Conservation (phyloP, 192 early-diverging fungal genomes). For the Radiomyces spectabilis region DNA sequence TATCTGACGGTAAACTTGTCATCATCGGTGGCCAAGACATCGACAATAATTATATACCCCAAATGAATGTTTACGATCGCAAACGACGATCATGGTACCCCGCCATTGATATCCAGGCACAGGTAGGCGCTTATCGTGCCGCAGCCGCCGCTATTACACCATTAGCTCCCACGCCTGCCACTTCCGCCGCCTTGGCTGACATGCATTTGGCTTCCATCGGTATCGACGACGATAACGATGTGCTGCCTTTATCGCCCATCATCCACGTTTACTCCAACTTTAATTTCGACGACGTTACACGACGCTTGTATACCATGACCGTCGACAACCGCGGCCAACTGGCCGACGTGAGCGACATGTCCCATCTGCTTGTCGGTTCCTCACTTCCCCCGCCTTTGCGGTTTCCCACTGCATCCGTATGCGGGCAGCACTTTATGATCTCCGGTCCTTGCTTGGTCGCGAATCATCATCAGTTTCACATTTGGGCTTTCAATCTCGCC, state of each 20-base stretch:
- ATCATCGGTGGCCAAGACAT: conserved; percentile 72
- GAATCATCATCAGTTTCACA: conserved; percentile 51
- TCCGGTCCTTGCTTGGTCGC: conserved; percentile 64
- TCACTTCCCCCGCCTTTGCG: conserved; percentile 61
- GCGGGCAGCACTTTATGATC: conserved; percentile 58
- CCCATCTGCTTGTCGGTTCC: conserved; percentile 48
- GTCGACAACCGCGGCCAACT: conserved; percentile 29
- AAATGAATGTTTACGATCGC: conserved; percentile 70
- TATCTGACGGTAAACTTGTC: conserved; percentile 53
- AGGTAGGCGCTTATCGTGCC: conserved; percentile 70
- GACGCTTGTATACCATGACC: conserved; percentile 57
- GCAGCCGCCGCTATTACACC: conserved; percentile 48
- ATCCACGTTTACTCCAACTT: conserved; percentile 81
- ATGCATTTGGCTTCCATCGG: conserved; percentile 31
- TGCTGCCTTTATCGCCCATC: too few relatives aligned
- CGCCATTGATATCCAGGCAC: conserved; percentile 54
- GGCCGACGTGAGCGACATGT: conserved; percentile 52
- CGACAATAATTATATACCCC: conserved; percentile 65
- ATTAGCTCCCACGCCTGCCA: not conserved
- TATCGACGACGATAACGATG: too few relatives aligned
- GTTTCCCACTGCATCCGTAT: conserved; percentile 60
- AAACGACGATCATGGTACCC: conserved; percentile 50
- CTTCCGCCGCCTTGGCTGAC: conserved; percentile 26
- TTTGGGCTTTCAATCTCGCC: conserved; percentile 61
- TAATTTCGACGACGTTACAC: conserved; percentile 50